Evolutionary conservation across 2,329 filamentous ascomycete species (phyloP).

Genomic region (Aspergillus sp.): DNA sequence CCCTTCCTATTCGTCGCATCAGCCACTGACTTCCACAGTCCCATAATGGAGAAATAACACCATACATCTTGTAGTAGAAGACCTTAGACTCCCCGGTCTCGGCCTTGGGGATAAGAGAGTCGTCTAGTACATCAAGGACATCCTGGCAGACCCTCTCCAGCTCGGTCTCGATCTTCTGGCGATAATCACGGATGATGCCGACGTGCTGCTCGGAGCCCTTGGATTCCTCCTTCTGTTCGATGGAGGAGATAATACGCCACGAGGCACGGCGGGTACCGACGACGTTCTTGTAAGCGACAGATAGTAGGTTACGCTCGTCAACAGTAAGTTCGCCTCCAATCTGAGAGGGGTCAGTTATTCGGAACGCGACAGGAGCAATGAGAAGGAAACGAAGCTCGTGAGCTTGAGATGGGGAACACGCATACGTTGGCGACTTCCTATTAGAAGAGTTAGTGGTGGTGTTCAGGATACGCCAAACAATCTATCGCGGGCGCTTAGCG

Average conservation of each 20-base stretch:
- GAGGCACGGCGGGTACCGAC: constrained; percentile 97
- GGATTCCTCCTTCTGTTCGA: constrained; percentile 99
- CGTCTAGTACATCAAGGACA: constrained; percentile 90
- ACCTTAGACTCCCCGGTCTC: constrained; percentile 98
- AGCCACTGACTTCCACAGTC: constrained; percentile 72
- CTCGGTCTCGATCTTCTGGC: constrained; percentile 96
- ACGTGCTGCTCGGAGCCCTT: constrained; percentile 98
- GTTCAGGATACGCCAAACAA: constrained; percentile 1
- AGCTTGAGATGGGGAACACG: constrained; percentile 12
- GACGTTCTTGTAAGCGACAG: constrained; percentile 99
- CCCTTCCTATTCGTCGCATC: constrained; percentile 78
- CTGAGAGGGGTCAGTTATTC: constrained; percentile 39
- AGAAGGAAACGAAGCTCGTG: constrained; percentile 9
- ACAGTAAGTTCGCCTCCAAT: constrained; percentile 67
- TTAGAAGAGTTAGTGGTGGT: constrained; percentile 26
- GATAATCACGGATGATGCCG: constrained; percentile 90
- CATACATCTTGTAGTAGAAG: constrained; percentile 99
- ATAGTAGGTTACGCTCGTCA: constrained; percentile 85
- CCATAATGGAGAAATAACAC: constrained; percentile 12
- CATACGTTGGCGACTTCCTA: constrained; percentile 91
- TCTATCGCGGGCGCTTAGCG: constrained; percentile 19
- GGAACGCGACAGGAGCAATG: constrained; percentile 8
- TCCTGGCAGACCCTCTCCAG: constrained; percentile 98
- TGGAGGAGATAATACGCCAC: constrained; percentile 99
- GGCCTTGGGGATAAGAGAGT: constrained; percentile 91